Evolutionary conservation across 805 yeast genomes (phyloP).

Genomic region (Dipodascus geniculatus): DNA sequence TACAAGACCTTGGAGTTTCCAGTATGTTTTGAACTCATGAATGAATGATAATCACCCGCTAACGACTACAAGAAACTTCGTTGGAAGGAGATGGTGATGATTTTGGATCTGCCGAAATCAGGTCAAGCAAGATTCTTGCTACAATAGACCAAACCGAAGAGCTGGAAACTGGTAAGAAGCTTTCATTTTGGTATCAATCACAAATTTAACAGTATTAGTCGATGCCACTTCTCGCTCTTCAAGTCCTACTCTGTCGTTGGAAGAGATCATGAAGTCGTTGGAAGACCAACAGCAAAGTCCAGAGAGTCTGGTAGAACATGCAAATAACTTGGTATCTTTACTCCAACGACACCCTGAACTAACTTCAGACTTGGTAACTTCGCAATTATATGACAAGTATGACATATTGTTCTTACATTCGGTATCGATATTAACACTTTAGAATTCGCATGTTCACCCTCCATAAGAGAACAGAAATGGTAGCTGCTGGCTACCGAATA

Average conservation of each 20-base stretch:
- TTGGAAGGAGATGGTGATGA: background rate
- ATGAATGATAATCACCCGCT: too few species aligned
- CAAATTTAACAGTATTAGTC: background rate
- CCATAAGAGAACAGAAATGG: conserved; percentile 45
- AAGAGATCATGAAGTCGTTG: conserved; percentile 48
- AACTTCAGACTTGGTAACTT: conserved; percentile 45
- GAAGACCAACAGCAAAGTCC: conserved; percentile 41
- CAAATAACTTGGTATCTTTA: conserved; percentile 53
- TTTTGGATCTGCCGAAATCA: conserved; percentile 1
- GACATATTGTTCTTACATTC: background rate
- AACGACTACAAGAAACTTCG: background rate
- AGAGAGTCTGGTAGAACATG: conserved; percentile 39
- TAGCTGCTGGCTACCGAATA: conserved; percentile 67
- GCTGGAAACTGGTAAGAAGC: conserved; percentile 9
- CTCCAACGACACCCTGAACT: conserved; percentile 47
- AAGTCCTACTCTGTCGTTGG: conserved; percentile 50
- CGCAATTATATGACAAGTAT: conserved; percentile 21
- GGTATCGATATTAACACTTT: background rate
- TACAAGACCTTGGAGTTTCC: conserved; percentile 12
- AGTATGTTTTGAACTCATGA: too few species aligned
- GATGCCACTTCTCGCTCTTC: conserved; percentile 7
- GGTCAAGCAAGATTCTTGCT: conserved; percentile 2
- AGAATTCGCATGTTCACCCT: conserved; percentile 49
- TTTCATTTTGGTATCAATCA: background rate
- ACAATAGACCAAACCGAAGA: conserved; percentile 4